These are phyloP conservation scores for Phanerochaete carnosa DNA, from an alignment of 768 basidiomycete species.

Conservation along the genomic window DNA sequence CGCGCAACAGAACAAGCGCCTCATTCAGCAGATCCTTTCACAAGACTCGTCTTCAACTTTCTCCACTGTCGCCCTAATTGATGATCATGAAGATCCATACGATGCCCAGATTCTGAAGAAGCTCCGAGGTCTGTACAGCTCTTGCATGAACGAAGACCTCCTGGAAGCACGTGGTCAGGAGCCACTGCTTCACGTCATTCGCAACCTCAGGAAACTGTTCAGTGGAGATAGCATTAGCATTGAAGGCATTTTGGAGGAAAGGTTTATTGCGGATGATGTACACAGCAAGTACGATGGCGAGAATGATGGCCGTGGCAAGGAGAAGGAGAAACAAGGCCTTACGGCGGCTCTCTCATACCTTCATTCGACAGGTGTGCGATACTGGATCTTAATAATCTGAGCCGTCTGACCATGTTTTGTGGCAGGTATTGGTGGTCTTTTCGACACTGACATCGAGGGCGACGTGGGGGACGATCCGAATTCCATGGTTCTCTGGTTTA, in stretches of 20 bases:
- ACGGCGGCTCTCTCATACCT: conserved; percentile 83
- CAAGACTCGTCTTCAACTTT: conserved; percentile 34
- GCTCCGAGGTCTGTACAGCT: conserved; percentile 68
- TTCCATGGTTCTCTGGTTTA: conserved; percentile 81
- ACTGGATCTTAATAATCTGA: background rate
- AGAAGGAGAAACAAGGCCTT: conserved; percentile 49
- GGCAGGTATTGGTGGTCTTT: conserved; percentile 72
- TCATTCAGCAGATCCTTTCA: conserved; percentile 72
- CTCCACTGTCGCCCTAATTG: conserved; percentile 11
- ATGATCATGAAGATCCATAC: conserved; percentile 25
- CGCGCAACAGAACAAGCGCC: conserved; percentile 70
- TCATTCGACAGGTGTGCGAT: conserved; percentile 71
- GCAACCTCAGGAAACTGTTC: conserved; percentile 58
- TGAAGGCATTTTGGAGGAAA: conserved; percentile 8
- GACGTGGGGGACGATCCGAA: conserved; percentile 87
- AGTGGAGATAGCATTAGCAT: conserved; percentile 47
- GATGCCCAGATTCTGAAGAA: conserved; percentile 60
- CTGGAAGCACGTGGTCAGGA: conserved; percentile 69
- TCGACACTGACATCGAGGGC: conserved; percentile 83
- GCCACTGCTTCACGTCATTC: conserved; percentile 68
- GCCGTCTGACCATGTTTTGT: background rate
- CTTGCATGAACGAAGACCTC: conserved; percentile 78
- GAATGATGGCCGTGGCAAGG: conserved; percentile 15
- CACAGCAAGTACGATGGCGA: too few relatives aligned
- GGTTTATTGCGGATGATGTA: background rate